Percentiles rank a stretch among this genome's conserved stretches.
phyloP scores from a whole-genome alignment of 2,329 filamentous ascomycete genomes.

The Byssochlamys sp. region DNA sequence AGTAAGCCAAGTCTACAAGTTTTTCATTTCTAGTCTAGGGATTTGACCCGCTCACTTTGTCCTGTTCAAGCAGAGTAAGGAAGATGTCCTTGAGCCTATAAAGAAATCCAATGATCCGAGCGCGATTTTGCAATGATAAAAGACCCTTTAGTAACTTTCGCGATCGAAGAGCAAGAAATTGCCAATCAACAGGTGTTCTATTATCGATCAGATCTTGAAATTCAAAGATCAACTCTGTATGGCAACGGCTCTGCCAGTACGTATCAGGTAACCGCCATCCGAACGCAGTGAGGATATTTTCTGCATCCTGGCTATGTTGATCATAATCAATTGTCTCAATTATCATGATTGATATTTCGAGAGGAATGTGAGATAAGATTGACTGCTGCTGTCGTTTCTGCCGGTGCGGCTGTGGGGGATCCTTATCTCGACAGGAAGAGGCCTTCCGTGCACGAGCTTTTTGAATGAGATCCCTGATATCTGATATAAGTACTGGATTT shows the following conservation, averaged over 20 bases:
- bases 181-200: slow-evolving; percentile 5
- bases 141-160: slow-evolving; percentile 4
- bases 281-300: slow-evolving; percentile 7
- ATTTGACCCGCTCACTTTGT: background rate
- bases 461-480: background rate
- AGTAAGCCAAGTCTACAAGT: too few species aligned
- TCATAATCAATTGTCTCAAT: background rate
- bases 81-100: background rate
- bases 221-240: slow-evolving; percentile 7
- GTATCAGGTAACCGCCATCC: slow-evolving; percentile 6
- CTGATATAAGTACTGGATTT: background rate
- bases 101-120: background rate
- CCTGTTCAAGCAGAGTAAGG: background rate
- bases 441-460: background rate
- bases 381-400: background rate
- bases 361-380: background rate
- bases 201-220: slow-evolving; percentile 5
- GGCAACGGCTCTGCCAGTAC: slow-evolving; percentile 7
- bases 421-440: background rate
- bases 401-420: background rate
- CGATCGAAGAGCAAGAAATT: slow-evolving; percentile 5
- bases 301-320: background rate
- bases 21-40: too few species aligned
- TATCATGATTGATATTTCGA: background rate
- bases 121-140: background rate